Conservation (phyloP, 2,329 filamentous ascomycete genomes). For the Fusarium sp. region DNA sequence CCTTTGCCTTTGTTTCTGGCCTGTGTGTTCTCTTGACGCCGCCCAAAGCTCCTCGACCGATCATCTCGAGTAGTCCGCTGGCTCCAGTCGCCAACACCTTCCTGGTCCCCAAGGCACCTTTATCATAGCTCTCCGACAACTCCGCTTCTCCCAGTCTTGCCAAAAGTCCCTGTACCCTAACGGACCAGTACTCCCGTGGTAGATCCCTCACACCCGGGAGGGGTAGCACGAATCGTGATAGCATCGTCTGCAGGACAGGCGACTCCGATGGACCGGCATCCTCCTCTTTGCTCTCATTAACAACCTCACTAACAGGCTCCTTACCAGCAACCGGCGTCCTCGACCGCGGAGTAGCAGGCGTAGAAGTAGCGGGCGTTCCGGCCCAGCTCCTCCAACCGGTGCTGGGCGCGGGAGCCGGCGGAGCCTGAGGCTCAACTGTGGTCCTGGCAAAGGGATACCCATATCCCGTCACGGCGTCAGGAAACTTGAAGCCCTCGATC, state of each 20-base stretch:
- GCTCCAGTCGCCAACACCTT: conserved; percentile 80
- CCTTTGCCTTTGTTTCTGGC: conserved; percentile 4
- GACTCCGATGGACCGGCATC: conserved; percentile 56
- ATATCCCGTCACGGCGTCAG: conserved; percentile 72
- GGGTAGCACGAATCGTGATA: conserved; percentile 71
- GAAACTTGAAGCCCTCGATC: conserved; percentile 76
- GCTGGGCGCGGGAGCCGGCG: conserved; percentile 16
- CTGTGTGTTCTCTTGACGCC: conserved; percentile 52
- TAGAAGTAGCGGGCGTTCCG: conserved; percentile 38
- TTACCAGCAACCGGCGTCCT: conserved; percentile 38
- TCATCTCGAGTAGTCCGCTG: conserved; percentile 75
- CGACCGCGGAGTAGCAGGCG: conserved; percentile 42
- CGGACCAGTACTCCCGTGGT: conserved; percentile 71
- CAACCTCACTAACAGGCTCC: conserved; percentile 10
- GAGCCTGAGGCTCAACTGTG: conserved; percentile 24
- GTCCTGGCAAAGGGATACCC: conserved; percentile 71
- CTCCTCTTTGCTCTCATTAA: conserved; percentile 28
- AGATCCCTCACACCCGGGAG: conserved; percentile 75
- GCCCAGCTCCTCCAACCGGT: conserved; percentile 32
- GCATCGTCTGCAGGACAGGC: conserved; percentile 75
- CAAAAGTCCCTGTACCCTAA: conserved; percentile 69
- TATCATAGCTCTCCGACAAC: conserved; percentile 85
- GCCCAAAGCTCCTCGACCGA: conserved; percentile 73
- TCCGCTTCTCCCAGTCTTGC: conserved; percentile 72
- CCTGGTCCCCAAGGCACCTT: conserved; percentile 77